Conservation (phyloP, 2,329 filamentous ascomycete species). For the Chrysoporthe cubensis region DNA sequence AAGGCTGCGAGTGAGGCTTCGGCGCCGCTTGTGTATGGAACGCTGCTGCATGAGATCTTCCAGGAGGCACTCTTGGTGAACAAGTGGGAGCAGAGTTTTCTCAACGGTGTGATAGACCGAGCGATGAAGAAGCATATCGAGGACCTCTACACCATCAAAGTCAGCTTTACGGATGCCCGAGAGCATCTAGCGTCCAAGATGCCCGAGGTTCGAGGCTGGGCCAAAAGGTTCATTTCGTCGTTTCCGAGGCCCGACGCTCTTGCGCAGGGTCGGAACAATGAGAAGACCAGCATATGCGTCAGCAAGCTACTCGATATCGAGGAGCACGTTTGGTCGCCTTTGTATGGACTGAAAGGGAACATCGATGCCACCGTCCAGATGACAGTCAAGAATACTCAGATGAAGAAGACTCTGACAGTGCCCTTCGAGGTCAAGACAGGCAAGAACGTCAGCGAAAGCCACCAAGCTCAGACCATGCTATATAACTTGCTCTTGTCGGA, state of each 20-base stretch:
- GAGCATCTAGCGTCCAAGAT: slow-evolving; percentile 85
- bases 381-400: slow-evolving; percentile 72
- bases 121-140: slow-evolving; percentile 81
- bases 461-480: slow-evolving; percentile 90
- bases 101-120: slow-evolving; percentile 67
- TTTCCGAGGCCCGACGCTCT: slow-evolving; percentile 68
- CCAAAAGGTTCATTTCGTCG: slow-evolving; percentile 74
- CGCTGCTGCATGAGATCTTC: slow-evolving; percentile 92
- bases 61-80: slow-evolving; percentile 87
- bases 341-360: slow-evolving; percentile 96
- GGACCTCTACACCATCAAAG: slow-evolving; percentile 84
- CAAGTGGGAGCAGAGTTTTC: slow-evolving; percentile 72
- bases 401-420: slow-evolving; percentile 73
- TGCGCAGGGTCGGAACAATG: slow-evolving; percentile 78
- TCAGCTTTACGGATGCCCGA: slow-evolving; percentile 71
- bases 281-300: slow-evolving; percentile 79
- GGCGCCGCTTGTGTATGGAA: slow-evolving; percentile 85
- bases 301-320: slow-evolving; percentile 95
- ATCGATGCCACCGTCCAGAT: slow-evolving; percentile 97
- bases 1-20: slow-evolving; percentile 85
- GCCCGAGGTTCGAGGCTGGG: slow-evolving; percentile 81
- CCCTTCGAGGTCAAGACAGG: slow-evolving; percentile 97
- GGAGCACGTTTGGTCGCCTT: slow-evolving; percentile 97
- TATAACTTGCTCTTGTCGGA: slow-evolving; percentile 93
- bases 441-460: slow-evolving; percentile 77